Conservation (phyloP, 2,329 filamentous ascomycete species). For the Cordyceps militaris region DNA sequence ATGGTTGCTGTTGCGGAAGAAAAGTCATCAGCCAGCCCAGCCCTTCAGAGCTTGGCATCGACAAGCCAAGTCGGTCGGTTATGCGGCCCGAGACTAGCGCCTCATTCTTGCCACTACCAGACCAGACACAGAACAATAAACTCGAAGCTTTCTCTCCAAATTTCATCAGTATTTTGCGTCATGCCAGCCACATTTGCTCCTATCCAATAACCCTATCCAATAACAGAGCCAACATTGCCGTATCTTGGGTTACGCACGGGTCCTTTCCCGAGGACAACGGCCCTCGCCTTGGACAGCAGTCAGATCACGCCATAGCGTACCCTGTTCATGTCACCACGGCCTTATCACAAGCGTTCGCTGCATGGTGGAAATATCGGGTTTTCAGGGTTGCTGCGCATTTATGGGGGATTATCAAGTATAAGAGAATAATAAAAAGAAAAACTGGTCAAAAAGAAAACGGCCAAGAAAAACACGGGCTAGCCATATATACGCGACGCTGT, state of each 20-base stretch:
- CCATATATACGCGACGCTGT: neutral
- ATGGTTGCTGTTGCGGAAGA: no score
- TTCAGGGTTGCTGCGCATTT: neutral
- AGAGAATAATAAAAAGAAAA: no score
- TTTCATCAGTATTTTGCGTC: neutral
- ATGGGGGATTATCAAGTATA: no score
- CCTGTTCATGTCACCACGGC: neutral
- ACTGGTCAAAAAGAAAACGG: neutral
- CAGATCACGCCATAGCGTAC: conserved; percentile 8
- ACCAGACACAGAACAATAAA: no score
- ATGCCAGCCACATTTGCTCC: neutral
- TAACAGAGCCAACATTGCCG: neutral
- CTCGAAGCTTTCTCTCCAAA: no score
- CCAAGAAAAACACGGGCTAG: neutral
- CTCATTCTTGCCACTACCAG: no score
- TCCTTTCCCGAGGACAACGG: neutral
- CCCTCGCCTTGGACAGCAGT: neutral
- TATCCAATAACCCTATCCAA: no score
- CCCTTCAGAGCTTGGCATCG: no score
- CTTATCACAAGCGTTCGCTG: neutral
- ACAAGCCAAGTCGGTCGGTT: no score
- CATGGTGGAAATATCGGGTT: neutral
- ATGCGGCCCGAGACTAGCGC: no score
- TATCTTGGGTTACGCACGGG: neutral
- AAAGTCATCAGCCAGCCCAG: no score